Conservation (phyloP, 164 flowering plant genomes). For the Annona squamosa region DNA sequence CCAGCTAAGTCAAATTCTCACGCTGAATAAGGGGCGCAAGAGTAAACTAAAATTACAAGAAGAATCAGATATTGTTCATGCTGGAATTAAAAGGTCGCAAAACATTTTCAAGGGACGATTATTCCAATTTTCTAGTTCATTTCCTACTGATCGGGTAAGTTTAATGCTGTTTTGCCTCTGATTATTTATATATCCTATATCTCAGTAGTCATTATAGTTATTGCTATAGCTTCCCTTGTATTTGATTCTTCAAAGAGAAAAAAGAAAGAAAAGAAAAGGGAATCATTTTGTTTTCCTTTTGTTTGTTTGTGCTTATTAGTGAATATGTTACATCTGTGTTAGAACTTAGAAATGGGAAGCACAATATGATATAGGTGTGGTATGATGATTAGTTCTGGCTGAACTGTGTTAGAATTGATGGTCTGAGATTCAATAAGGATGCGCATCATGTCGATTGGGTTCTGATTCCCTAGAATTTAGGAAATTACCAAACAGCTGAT, state of each 20-base stretch:
- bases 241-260: no score
- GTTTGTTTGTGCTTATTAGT: not conserved
- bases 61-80: constrained; percentile 17
- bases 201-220: not conserved
- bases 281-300: no score
- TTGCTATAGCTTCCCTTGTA: not conserved
- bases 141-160: constrained; percentile 78
- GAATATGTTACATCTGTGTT: not conserved
- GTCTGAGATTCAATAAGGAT: not conserved
- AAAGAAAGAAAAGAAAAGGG: no score
- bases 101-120: constrained; percentile 48
- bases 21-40: constrained; percentile 19
- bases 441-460: not conserved
- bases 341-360: not conserved
- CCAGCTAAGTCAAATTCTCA: constrained; percentile 10
- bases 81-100: constrained; percentile 21
- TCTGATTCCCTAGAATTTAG: not conserved
- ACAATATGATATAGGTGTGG: not conserved
- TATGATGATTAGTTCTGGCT: not conserved
- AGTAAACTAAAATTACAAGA: constrained; percentile 18
- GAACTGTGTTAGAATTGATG: not conserved
- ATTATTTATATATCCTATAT: not conserved
- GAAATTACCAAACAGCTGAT: not conserved
- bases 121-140: constrained; percentile 67
- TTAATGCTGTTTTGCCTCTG: not conserved